These are phyloP conservation scores for Eruca vesicaria DNA, from an alignment of 441 rosid genomes.

Conservation along the genomic window DNA sequence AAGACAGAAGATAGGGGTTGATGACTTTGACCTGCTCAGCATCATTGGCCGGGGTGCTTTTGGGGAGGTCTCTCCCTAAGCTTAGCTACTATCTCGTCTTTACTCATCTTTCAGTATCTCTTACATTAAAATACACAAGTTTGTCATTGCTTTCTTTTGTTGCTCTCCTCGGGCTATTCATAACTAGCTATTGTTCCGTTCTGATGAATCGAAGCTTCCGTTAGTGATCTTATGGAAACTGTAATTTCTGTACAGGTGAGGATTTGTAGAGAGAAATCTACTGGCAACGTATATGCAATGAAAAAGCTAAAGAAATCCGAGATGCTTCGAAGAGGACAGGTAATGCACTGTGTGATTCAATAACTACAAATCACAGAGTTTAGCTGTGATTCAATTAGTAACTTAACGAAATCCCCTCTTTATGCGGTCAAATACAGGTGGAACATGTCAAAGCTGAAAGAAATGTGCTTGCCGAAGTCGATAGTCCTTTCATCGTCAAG, in stretches of 20 bases:
- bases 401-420: not conserved
- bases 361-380: not conserved
- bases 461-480: conserved; percentile 53
- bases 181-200: not conserved
- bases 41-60: conserved; percentile 54
- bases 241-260: conserved; percentile 38
- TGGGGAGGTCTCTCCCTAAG: conserved; percentile 40
- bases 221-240: conserved; percentile 8
- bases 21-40: conserved; percentile 46
- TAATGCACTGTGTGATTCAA: conserved; percentile 13
- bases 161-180: not conserved
- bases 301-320: conserved; percentile 46
- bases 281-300: conserved; percentile 44
- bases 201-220: not conserved
- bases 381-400: not conserved
- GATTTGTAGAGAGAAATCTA: conserved; percentile 43
- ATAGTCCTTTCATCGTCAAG: conserved; percentile 49
- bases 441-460: conserved; percentile 53
- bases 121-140: too few species aligned
- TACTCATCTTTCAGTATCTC: not conserved
- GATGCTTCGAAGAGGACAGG: conserved; percentile 56
- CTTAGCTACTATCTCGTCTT: conserved; percentile 8
- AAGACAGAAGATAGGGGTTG: conserved; percentile 50
- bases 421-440: conserved; percentile 32
- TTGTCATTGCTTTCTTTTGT: too few species aligned